Base-by-base conservation (phyloP, 2,329 filamentous ascomycete species). In the Fusarium oligoseptatum region DNA sequence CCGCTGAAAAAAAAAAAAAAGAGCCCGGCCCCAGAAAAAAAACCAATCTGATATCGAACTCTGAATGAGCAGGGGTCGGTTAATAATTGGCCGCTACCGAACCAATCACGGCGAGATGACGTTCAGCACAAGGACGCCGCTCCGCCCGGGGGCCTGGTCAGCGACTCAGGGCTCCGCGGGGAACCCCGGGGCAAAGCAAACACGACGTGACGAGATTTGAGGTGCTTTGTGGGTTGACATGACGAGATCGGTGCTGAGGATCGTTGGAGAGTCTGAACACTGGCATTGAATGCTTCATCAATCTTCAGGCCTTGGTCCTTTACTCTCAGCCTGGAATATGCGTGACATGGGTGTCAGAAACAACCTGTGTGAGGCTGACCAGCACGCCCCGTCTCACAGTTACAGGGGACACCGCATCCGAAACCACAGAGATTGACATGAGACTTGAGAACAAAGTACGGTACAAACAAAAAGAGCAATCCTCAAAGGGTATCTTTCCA, bases 41-140 rank as follows among this genome's bases (percentile, higher is more conserved):
- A 75, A 71, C 72, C 72, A 80, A 79, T 82, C 80, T 83, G 82
- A 83, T 83, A 83, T 83, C 77, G 74, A 73, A 66, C 73, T 74
- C 68, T 76, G 71, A 76, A 73, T 76, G 67, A 78, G 77, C 82
- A 83, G 78, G 82, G 82, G 70, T 70, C 20, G 60, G 63, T 68
- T 72, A 75, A 76, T 76, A 74, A 73, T 72, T 67, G 74, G 60
- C 67, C 74, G 58, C 68, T 75, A 64, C 73, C 76, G 70, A 78
- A 60, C 82, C 82, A 83, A 83, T 83, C 80, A 83, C 8, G 55
- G 34, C 60, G 64, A 68, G 69, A 81, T 82, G 81, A 83, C 77
- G 82, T 83, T 79, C 77, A 81, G 77, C 77, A 62, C 67, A 75
- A 72, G 67, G 69, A 71, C 71, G 72, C 76, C 74, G 72, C 70